Evolutionary conservation across 192 early-diverging fungal genomes (phyloP), one percentile per base, ranked within the genome.

Genomic region (Coemansia sp.): DNA sequence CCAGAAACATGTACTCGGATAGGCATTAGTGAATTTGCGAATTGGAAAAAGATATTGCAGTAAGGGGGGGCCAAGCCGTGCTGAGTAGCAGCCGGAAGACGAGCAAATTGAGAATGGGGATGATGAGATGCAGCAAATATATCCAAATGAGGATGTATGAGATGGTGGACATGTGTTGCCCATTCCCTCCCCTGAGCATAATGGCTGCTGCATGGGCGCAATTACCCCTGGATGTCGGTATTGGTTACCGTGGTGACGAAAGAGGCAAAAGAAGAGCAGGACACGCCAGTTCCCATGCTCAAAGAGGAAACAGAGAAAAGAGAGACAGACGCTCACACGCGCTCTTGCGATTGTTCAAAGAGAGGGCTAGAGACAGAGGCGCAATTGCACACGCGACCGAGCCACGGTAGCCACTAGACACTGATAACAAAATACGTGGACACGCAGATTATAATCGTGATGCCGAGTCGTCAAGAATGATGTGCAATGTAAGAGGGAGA

Each of bases 191-290:
- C n/a, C 7, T 50, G n/a, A 50, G 47, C 47, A 50, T 50, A 50
- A 50, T 50, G 47, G 47, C 47, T 5, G 8, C 47, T 50, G 47
- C 47, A 50, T 22, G 20, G 22, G n/a, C n/a, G 47, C 47, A 50
- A 50, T 50, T 50, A 50, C 49, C 44, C 20, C 46, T 50, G 9
- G 22, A 50, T 50, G 49, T 50, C 20, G 49, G 49, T 50, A 50
- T 20, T n/a, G 16, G 57, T 60, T 60, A 60, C 57, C 57, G 31
- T 60, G 57, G 57, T 60, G 29, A 60, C 57, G 57, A 33, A 33
- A 36, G 20, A 50, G 49, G 49, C 49, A 60, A 60, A 34, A 33
- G 31, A 60, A 16, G 7, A 7, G 57, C 53, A 31, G 0, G 31
- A n/a, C 31, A 31, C 57, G 16, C 3, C 15, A 34, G 57, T 60